phyloP scores from a whole-genome alignment of 1,139 yeast genomes.

The Komagataea norvegica region DNA sequence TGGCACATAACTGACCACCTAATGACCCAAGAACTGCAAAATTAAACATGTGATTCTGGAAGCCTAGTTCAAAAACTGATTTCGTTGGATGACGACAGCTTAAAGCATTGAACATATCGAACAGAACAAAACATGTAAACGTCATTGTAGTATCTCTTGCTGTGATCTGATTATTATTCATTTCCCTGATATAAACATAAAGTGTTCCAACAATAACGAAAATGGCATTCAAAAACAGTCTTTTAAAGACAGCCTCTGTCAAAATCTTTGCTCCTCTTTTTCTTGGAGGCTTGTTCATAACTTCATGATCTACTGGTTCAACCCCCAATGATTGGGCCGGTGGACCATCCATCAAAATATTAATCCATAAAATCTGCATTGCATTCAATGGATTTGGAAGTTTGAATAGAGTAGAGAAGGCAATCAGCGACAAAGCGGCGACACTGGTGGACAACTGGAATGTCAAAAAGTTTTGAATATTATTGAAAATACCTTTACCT shows the following conservation, averaged over 20 bases:
- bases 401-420: conserved; percentile 78
- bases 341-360: conserved; percentile 97
- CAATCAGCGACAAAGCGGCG: conserved; percentile 88
- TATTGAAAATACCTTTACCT: conserved; percentile 93
- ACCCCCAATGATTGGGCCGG: conserved; percentile 98
- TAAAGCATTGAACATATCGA: conserved; percentile 93
- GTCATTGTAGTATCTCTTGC: conserved; percentile 99
- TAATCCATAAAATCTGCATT: conserved; percentile 97
- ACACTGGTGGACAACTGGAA: conserved; percentile 94
- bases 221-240: conserved; percentile 70
- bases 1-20: conserved; percentile 88
- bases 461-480: conserved; percentile 88
- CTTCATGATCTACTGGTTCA: conserved; percentile 93
- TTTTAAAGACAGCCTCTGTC: conserved; percentile 58
- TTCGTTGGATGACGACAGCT: conserved; percentile 85
- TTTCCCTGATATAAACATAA: conserved; percentile 77
- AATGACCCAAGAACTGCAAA: conserved; percentile 87
- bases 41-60: conserved; percentile 84
- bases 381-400: conserved; percentile 96
- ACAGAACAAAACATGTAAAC: conserved; percentile 90
- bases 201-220: conserved; percentile 79
- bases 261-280: conserved; percentile 77
- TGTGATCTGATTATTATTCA: conserved; percentile 74
- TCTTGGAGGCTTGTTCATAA: conserved; percentile 93
- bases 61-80: conserved; percentile 75